Base-by-base conservation (phyloP, 1,284 basidiomycete species). In the Xerocomus amazonicus region DNA sequence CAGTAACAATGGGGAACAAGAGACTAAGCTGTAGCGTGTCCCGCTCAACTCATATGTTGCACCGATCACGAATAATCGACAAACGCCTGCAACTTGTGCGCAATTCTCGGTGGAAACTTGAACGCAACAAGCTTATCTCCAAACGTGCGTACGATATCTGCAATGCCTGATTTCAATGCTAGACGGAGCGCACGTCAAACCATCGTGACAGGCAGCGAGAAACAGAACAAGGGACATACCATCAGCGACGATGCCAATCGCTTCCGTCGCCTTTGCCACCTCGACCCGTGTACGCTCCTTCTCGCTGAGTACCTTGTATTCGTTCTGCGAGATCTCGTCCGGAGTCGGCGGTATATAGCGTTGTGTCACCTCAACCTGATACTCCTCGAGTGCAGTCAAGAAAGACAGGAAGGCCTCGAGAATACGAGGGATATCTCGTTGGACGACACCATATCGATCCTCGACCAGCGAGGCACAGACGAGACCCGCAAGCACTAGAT, bases 401-500 rank as follows among this genome's bases (percentile, higher is more conserved):
- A 84, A 89, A 3, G 77, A 75, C 14, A 87, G 61, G 56, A 92
- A 71, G 0, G 84, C 84, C 66, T 92, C 90, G 9, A 94, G 66
- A 19, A 90, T 81, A 47, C 80, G 80, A 0, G 90, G 87, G 26
- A 91, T 90, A 61, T 92, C 88, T 6, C 86, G 75, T 63, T 93
- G 91, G 7, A 91, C 87, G 41, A 85, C 79, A 10, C 91, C 91
- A 59, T 87, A 92, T 26, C 78, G 74, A 67, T 94, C 91, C 65
- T 92, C 90, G 2, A 73, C 73, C 29, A 92, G 69, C 6, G 90
- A 92, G 2, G 82, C 80, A 50, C 83, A 83, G 5, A 80, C 73
- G n/a, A 92, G 72, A 43, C 78, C 75, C 0, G 84, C 79, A 2
- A 93, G 71, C 6, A 82, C 91, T 92, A 23, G 19, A 23, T 23